Evolutionary conservation across 169 alveolate species (phyloP), one percentile per base, ranked within the genome.

Genomic region (Eimeria praecox): DNA sequence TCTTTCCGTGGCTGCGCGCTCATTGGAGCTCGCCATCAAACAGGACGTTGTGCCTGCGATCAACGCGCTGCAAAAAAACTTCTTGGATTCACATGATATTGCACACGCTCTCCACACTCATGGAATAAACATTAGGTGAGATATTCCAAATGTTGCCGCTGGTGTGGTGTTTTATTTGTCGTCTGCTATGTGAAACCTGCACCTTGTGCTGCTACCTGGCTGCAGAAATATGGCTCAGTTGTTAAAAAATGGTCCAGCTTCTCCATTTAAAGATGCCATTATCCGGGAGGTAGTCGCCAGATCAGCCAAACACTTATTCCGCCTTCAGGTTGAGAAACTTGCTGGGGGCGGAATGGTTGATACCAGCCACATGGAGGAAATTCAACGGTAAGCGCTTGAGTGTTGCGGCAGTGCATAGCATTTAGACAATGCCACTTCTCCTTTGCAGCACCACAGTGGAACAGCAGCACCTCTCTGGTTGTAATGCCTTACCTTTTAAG

Each of bases 201-300:
- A 20, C 80, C 52, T 38, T 1, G 3, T 40, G 38, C 40, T 90
- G 38, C 16, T 35, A n/a, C 5, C 59, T 71, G 82, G 49, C 16
- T 71, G 88, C 93, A 93, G 96, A 38, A 40, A 62, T 88, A 44
- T 94, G 46, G 96, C 94, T 1, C 94, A 82, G 64, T 9, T 94
- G 49, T 71, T 82, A 38, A 52, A 33, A 18, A 88, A 69, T 9
- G 77, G 56, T n/a, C 89, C 96, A 12, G 93, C 94, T 24, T 44
- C 69, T 40, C 94, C 91, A 71, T 94, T 94, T 54, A 85, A 80
- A 30, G 96, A 85, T 64, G 93, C 96, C 64, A 49, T 66, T 30
- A 78, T 94, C 49, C 96, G 96, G 22, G 96, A 94, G 66, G 80
- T 94, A 40, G 59, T 94, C 52, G 96, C 96, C 42, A 62, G 96